Conservation (phyloP, 192 early-diverging fungal species). For the Umbelopsis ramanniana region DNA sequence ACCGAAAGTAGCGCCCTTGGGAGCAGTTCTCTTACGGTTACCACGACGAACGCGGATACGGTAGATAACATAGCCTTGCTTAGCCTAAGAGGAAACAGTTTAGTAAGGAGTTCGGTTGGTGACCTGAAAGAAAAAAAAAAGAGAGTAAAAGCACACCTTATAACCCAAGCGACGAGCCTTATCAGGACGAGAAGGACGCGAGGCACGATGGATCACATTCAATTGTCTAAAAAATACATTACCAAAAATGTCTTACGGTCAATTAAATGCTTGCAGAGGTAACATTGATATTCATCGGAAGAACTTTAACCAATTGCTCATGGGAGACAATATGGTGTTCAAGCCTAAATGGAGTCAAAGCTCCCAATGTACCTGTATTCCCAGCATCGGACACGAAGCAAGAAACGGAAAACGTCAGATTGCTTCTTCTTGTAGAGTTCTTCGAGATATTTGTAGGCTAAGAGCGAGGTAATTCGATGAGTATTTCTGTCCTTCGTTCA, state of each 20-base stretch:
- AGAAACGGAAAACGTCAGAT: conserved; percentile 98
- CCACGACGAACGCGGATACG: conserved; percentile 98
- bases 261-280: conserved; percentile 21
- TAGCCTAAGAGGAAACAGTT: conserved; percentile 63
- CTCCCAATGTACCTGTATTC: conserved; percentile 79
- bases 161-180: conserved; percentile 99
- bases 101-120: not conserved
- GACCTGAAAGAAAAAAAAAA: not conserved
- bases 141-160: conserved; percentile 59
- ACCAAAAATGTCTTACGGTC: conserved; percentile 22
- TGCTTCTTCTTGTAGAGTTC: conserved; percentile 99
- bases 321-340: conserved; percentile 22
- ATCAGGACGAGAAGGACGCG: conserved; percentile 96
- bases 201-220: conserved; percentile 98
- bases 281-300: conserved; percentile 37
- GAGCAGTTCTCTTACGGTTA: conserved; percentile 95
- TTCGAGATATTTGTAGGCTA: conserved; percentile 86
- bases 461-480: not conserved
- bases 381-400: conserved; percentile 96
- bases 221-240: conserved; percentile 72
- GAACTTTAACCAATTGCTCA: conserved; percentile 23
- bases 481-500: not conserved
- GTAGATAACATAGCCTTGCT: conserved; percentile 99
- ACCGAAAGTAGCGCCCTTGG: conserved; percentile 97
- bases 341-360: conserved; percentile 26